phyloP scores from a whole-genome alignment of 1,284 basidiomycete genomes.

The Mycosarcoma mackinlayi region DNA sequence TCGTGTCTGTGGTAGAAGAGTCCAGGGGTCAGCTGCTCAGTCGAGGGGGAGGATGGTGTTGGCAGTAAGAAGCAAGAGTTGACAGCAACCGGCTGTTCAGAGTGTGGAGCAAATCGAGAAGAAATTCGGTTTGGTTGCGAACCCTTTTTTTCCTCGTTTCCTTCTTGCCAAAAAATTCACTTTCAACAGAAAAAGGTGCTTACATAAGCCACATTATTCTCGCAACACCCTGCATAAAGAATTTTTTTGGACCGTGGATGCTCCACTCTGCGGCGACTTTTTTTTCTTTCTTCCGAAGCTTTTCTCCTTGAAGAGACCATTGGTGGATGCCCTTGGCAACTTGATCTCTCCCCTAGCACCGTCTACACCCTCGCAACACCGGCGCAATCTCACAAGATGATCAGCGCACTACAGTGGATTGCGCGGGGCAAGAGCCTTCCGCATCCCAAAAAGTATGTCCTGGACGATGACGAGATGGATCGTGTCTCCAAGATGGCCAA shows the following conservation, averaged over 20 bases:
- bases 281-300: constrained; percentile 4
- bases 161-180: constrained; percentile 3
- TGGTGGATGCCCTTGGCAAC: no score
- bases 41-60: no score
- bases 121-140: not conserved
- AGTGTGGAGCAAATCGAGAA: constrained; percentile 2
- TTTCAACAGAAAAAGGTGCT: constrained; percentile 1
- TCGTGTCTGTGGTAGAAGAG: no score
- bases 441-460: constrained; percentile 86
- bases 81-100: not conserved
- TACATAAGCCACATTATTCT: constrained; percentile 33
- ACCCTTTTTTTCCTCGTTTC: not conserved
- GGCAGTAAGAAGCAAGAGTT: not conserved
- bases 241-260: constrained; percentile 5
- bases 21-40: no score
- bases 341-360: constrained; percentile 3
- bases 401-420: constrained; percentile 78
- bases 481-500: constrained; percentile 88
- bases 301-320: no score
- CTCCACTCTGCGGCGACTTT: constrained; percentile 16
- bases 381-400: constrained; percentile 55
- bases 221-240: constrained; percentile 5
- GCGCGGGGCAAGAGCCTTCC: constrained; percentile 80
- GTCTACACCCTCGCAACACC: not conserved
- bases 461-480: constrained; percentile 90